Evolutionary conservation across 2,329 filamentous ascomycete genomes (phyloP).

Genomic region (Nectriaceae sp.): DNA sequence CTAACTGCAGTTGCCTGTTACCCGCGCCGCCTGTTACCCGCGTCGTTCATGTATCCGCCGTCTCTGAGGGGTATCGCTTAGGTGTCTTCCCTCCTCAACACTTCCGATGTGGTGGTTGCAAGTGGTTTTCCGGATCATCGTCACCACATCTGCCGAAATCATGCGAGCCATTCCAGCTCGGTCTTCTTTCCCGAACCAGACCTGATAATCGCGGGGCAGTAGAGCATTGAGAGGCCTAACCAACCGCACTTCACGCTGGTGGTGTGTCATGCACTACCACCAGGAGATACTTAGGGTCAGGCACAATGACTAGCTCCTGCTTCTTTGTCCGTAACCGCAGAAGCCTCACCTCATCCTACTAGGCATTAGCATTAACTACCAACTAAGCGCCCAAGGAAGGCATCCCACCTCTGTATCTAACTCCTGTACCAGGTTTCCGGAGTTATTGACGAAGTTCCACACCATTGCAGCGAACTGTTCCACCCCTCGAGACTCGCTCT

Average conservation of each 20-base stretch:
- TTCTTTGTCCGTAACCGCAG: conserved; percentile 79
- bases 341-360: conserved; percentile 73
- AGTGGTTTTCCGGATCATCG: not conserved
- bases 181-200: too few relatives aligned
- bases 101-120: not conserved
- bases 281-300: conserved; percentile 76
- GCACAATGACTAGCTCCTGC: conserved; percentile 82
- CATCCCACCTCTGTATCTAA: conserved; percentile 66
- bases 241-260: conserved; percentile 49
- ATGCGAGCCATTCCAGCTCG: not conserved
- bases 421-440: conserved; percentile 69
- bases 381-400: too few relatives aligned
- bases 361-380: too few relatives aligned
- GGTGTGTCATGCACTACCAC: conserved; percentile 83
- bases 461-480: conserved; percentile 77
- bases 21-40: too few relatives aligned
- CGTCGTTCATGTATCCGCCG: too few relatives aligned
- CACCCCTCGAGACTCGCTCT: conserved; percentile 58
- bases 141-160: not conserved
- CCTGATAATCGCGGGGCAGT: too few relatives aligned
- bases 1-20: too few relatives aligned
- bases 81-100: not conserved
- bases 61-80: too few relatives aligned
- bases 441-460: conserved; percentile 72
- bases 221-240: conserved; percentile 19